phyloP scores from a whole-genome alignment of 2,329 filamentous ascomycete genomes.

The Aureobasidium pullulans region DNA sequence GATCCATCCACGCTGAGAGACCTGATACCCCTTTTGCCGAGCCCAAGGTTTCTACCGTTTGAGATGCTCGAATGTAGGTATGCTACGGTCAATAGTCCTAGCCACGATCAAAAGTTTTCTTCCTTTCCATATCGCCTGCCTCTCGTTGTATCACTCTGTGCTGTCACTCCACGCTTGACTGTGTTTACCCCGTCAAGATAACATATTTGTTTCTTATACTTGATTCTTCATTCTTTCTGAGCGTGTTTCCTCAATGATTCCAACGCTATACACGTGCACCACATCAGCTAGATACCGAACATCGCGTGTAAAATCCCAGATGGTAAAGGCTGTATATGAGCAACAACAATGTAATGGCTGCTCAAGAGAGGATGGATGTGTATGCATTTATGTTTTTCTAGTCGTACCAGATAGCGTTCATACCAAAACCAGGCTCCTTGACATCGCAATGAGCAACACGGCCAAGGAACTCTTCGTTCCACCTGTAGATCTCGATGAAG shows the following conservation, averaged over 20 bases:
- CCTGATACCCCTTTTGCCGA: constrained; percentile 16
- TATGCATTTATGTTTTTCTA: constrained; percentile 25
- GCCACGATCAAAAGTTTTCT: constrained; percentile 1
- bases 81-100: background rate
- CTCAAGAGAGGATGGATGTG: too few relatives aligned
- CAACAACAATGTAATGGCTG: too few relatives aligned
- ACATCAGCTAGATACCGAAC: too few relatives aligned
- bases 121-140: background rate
- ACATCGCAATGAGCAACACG: constrained; percentile 71
- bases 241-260: too few relatives aligned
- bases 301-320: too few relatives aligned
- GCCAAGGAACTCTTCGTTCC: constrained; percentile 72
- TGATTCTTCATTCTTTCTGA: too few relatives aligned
- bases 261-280: too few relatives aligned
- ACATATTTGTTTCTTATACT: too few relatives aligned
- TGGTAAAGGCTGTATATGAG: too few relatives aligned
- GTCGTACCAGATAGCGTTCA: constrained; percentile 97
- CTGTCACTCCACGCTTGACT: background rate
- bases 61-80: background rate
- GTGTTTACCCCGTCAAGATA: too few relatives aligned
- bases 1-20: constrained; percentile 22
- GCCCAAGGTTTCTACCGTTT: constrained; percentile 4
- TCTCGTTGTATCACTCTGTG: background rate
- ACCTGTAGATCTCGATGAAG: constrained; percentile 80
- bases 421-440: constrained; percentile 82